Evolutionary conservation across 2,329 filamentous ascomycete species (phyloP).

Genomic region (Epichloe sp.): DNA sequence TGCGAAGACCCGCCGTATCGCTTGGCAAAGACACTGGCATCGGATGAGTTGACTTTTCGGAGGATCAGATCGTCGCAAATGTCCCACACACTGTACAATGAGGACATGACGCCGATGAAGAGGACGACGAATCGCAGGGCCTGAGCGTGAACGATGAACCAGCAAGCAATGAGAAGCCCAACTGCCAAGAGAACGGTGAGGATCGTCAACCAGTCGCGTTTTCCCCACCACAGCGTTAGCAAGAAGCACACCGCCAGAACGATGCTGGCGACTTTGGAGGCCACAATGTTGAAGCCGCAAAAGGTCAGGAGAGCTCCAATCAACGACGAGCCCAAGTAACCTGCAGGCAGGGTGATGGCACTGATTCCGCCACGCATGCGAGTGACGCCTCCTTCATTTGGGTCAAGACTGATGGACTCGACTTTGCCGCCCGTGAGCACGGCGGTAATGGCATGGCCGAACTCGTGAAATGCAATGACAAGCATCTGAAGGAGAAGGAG

Average conservation of each 20-base stretch:
- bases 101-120: slow-evolving; percentile 74
- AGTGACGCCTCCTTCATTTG: slow-evolving; percentile 68
- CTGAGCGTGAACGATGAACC: slow-evolving; percentile 69
- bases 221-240: slow-evolving; percentile 71
- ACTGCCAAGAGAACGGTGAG: slow-evolving; percentile 56
- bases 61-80: slow-evolving; percentile 74
- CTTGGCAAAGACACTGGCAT: slow-evolving; percentile 67
- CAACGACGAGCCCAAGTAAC: slow-evolving; percentile 64
- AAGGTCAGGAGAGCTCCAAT: slow-evolving; percentile 69
- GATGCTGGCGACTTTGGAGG: slow-evolving; percentile 66
- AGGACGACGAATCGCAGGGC: slow-evolving; percentile 61
- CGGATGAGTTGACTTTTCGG: slow-evolving; percentile 66
- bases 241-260: slow-evolving; percentile 61
- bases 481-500: slow-evolving; percentile 45
- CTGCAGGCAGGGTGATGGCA: slow-evolving; percentile 61
- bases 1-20: slow-evolving; percentile 67
- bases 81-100: slow-evolving; percentile 72
- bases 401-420: slow-evolving; percentile 61
- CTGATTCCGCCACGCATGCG: slow-evolving; percentile 61
- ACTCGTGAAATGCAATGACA: slow-evolving; percentile 72
- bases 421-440: slow-evolving; percentile 61
- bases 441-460: slow-evolving; percentile 62
- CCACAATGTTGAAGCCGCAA: slow-evolving; percentile 70
- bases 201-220: slow-evolving; percentile 66
- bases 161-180: slow-evolving; percentile 57